Evolutionary conservation across 129 eudicot genomes (phyloP).

Genomic region (Lactuca saligna): DNA sequence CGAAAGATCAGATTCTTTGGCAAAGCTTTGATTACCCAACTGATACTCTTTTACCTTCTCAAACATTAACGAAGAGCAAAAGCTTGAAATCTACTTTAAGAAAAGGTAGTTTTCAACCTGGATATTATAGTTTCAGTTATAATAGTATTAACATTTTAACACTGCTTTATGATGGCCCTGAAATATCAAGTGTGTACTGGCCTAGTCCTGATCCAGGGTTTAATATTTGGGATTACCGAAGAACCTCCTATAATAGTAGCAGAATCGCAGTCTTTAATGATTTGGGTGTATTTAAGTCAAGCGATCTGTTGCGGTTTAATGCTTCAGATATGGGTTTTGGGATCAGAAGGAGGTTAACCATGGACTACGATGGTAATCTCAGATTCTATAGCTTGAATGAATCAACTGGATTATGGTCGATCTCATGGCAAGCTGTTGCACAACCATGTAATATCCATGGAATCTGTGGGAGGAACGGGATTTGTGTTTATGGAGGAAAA

Average conservation of each 20-base stretch:
- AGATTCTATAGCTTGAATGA: conserved; percentile 50
- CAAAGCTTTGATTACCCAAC: neutral
- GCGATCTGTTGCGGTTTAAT: conserved; percentile 33
- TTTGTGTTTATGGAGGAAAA: conserved; percentile 37
- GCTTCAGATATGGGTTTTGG: conserved; percentile 41
- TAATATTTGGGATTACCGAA: conserved; percentile 22
- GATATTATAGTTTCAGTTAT: conserved; percentile 13
- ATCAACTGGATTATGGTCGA: conserved; percentile 35
- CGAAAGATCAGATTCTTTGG: neutral
- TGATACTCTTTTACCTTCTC: neutral
- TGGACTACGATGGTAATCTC: conserved; percentile 60
- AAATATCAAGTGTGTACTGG: conserved; percentile 46
- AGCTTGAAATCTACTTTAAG: neutral
- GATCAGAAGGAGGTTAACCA: conserved; percentile 42
- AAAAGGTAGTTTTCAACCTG: conserved; percentile 22
- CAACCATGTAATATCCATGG: conserved; percentile 30
- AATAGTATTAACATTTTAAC: neutral
- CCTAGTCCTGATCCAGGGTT: conserved; percentile 27
- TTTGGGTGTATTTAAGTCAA: conserved; percentile 37
- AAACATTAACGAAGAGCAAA: neutral
- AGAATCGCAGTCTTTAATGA: conserved; percentile 38
- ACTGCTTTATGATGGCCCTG: neutral
- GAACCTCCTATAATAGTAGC: conserved; percentile 44
- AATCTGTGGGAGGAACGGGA: conserved; percentile 28
- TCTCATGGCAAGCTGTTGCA: neutral